Conservation (phyloP, 371 early-diverging fungal species). For the Saksenaea oblongispora region DNA sequence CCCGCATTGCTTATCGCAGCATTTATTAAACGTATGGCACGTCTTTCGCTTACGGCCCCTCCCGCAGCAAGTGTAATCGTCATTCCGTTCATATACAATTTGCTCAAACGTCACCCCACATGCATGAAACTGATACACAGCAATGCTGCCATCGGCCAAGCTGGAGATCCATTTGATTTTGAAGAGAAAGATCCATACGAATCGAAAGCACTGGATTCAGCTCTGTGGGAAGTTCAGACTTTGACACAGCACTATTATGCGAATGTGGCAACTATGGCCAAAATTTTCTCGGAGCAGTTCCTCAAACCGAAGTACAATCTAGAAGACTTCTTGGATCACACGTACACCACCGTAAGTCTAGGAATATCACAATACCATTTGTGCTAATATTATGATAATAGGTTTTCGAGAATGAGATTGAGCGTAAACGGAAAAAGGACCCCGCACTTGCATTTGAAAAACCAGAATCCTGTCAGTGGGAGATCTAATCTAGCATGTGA, state of each 20-base stretch:
- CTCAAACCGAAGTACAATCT: conserved; percentile 81
- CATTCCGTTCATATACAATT: conserved; percentile 88
- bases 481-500: conserved; percentile 26
- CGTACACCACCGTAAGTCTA: conserved; percentile 71
- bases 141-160: conserved; percentile 30
- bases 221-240: conserved; percentile 90
- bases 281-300: conserved; percentile 85
- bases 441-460: conserved; percentile 70
- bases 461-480: conserved; percentile 45
- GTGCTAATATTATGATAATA: conserved; percentile 15
- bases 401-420: conserved; percentile 71
- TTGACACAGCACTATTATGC: conserved; percentile 84
- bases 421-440: conserved; percentile 66
- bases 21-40: conserved; percentile 89
- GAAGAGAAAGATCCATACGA: conserved; percentile 75
- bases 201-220: conserved; percentile 81
- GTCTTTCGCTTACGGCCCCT: conserved; percentile 81
- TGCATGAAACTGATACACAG: conserved; percentile 87
- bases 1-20: conserved; percentile 89
- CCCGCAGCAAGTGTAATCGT: conserved; percentile 83
- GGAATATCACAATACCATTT: not conserved
- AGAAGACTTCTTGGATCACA: conserved; percentile 94
- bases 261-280: conserved; percentile 81
- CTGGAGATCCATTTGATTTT: conserved; percentile 71
- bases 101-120: conserved; percentile 86